Conservation (phyloP, 768 basidiomycete genomes). For the Leccinellum albellum region DNA sequence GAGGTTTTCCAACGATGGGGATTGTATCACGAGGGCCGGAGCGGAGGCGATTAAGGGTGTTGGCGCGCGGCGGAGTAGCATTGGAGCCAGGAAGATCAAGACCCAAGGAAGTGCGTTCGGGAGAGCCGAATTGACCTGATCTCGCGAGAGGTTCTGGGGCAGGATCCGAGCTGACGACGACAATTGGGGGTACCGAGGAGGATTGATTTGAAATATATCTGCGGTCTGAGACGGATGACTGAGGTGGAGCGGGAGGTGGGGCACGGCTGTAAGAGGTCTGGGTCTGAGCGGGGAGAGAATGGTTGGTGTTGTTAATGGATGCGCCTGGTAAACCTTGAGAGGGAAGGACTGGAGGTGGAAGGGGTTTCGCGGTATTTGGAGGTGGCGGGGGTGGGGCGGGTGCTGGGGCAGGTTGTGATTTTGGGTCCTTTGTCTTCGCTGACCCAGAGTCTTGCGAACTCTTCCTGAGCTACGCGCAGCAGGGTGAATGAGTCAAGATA, state of each 20-base stretch:
- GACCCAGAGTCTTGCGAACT: conserved; percentile 61
- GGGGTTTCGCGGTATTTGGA: conserved; percentile 61
- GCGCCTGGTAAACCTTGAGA: conserved; percentile 34
- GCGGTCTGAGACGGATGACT: conserved; percentile 51
- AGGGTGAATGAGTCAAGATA: conserved; percentile 16
- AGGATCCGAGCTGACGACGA: conserved; percentile 78
- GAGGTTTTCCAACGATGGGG: conserved; percentile 92
- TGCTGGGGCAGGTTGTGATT: conserved; percentile 39
- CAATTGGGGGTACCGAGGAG: conserved; percentile 72
- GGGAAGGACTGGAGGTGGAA: conserved; percentile 49
- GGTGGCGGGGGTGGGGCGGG: conserved; percentile 56
- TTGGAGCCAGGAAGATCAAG: conserved; percentile 43
- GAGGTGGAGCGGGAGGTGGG: conserved; percentile 38
- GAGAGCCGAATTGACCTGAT: conserved; percentile 37
- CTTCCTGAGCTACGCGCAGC: conserved; percentile 56
- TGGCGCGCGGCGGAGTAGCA: conserved; percentile 61
- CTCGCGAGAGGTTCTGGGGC: conserved; percentile 46
- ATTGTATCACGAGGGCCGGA: conserved; percentile 93
- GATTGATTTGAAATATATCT: conserved; percentile 43
- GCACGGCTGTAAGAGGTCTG: conserved; percentile 41
- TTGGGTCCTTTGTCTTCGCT: conserved; percentile 66
- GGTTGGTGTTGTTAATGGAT: conserved; percentile 35
- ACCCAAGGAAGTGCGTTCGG: conserved; percentile 47
- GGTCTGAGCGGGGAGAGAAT: conserved; percentile 40
- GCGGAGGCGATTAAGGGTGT: conserved; percentile 69